Evolutionary conservation across 257 asterid genomes (phyloP), one percentile per base, ranked within the genome.

Genomic region (Forsythia viridissima): DNA sequence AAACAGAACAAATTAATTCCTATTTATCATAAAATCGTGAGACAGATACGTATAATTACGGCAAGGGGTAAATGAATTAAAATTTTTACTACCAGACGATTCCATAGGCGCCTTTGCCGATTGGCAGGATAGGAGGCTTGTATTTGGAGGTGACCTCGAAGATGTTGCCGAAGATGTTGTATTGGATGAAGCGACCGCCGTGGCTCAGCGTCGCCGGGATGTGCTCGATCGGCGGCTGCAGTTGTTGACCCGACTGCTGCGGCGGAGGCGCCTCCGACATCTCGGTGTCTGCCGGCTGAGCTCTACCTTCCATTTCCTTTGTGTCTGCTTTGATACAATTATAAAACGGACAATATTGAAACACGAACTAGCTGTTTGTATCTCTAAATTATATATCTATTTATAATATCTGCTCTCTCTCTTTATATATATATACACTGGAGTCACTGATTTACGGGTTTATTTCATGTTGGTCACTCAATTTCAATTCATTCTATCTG

Each of bases 101-200:
- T 42, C 81, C 84, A 40, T 81, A 81, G 52, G 84, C 84, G 34
- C 84, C 84, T 81, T 81, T 81, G 24, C 84, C 84, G 55, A 81
- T 81, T 11, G 84, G 84, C 70, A 81, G 15, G 72, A 81, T 81
- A 21, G 84, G 84, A 20, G 84, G 84, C 61, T 81, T 71, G 48
- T 81, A 81, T 68, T 81, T 81, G 36, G 84, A 70, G 52, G 84
- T 71, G 52, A 81, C 80, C 38, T 81, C 84, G 38, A 81, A 81
- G 5, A 81, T 43, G 69, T 80, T 80, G 40, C 84, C 84, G 37
- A 80, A 80, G 46, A 80, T 81, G 41, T 81, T 81, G 70, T 81
- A 81, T 63, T 81, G 84, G 40, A 81, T 76, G 61, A 81, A 81
- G 13, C 84, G 55, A 21, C 84, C 84, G 4, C 84, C 84, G 61